phyloP scores from a whole-genome alignment of 2,329 filamentous ascomycete species.

The Apiospora phragmitis region DNA sequence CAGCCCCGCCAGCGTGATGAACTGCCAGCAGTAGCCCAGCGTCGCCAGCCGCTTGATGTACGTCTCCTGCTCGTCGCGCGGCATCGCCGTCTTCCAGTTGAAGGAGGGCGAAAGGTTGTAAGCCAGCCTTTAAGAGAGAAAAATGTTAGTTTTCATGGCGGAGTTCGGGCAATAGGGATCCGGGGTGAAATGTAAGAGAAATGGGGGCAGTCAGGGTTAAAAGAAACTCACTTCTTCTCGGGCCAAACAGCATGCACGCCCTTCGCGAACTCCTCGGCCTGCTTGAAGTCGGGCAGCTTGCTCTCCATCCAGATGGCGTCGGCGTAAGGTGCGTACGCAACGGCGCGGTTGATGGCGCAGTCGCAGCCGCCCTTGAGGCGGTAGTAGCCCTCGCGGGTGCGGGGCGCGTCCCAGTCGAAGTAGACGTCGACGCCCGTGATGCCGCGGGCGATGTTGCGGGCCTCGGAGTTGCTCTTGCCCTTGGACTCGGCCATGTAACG shows the following conservation, averaged over 20 bases:
- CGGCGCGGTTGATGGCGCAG: conserved; percentile 85
- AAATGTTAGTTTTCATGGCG: background rate
- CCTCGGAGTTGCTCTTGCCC: conserved; percentile 85
- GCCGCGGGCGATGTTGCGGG: conserved; percentile 74
- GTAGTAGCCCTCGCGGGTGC: conserved; percentile 95
- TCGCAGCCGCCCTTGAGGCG: conserved; percentile 87
- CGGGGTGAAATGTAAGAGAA: background rate
- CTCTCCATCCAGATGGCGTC: conserved; percentile 99
- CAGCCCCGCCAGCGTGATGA: conserved; percentile 97
- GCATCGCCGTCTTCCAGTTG: conserved; percentile 99
- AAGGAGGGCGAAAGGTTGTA: conserved; percentile 99
- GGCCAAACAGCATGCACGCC: conserved; percentile 95
- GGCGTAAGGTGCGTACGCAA: conserved; percentile 89
- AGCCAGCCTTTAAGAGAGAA: conserved; percentile 66
- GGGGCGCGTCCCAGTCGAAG: conserved; percentile 94
- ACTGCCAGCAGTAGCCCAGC: conserved; percentile 99
- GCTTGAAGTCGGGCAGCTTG: conserved; percentile 87
- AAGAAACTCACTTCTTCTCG: conserved; percentile 78
- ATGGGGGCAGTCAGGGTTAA: background rate
- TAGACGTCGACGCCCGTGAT: conserved; percentile 78
- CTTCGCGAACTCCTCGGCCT: conserved; percentile 89
- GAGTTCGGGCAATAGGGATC: background rate
- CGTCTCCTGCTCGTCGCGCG: conserved; percentile 88
- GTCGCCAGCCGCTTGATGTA: conserved; percentile 87
- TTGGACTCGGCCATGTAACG: conserved; percentile 68